Evolutionary conservation across 73 alveolate species (phyloP).

Genomic region (Blepharisma japonicum): DNA sequence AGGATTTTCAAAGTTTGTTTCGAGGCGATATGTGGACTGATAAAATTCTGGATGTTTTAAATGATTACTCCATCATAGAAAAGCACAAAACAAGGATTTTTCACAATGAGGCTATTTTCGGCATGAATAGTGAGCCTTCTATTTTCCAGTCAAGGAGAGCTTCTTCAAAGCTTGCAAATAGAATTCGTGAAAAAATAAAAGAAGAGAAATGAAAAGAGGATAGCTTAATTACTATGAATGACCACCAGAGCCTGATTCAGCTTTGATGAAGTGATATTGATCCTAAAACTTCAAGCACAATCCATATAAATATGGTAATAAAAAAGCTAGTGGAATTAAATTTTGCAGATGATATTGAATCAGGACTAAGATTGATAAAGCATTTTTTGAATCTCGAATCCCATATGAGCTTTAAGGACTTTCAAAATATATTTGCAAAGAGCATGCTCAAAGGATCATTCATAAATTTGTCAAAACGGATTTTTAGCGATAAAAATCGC

Average conservation of each 20-base stretch:
- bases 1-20: not conserved
- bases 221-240: not conserved
- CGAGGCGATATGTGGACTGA: not conserved
- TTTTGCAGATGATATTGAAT: not conserved
- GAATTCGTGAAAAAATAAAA: not conserved
- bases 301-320: not conserved
- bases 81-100: not conserved
- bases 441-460: slow-evolving; percentile 22
- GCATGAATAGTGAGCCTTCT: not conserved
- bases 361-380: not conserved
- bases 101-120: not conserved
- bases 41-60: not conserved
- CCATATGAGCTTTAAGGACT: not conserved
- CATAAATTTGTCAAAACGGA: not conserved
- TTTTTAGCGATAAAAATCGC: not conserved
- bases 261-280: not conserved
- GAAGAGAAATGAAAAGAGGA: not conserved
- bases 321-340: not conserved
- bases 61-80: not conserved
- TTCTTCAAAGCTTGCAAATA: not conserved
- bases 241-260: not conserved
- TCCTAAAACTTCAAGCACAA: not conserved
- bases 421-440: not conserved
- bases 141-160: not conserved
- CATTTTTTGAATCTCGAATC: not conserved